Evolutionary conservation across 345 rosid species (phyloP).

Genomic region (Dimocarpus longan): DNA sequence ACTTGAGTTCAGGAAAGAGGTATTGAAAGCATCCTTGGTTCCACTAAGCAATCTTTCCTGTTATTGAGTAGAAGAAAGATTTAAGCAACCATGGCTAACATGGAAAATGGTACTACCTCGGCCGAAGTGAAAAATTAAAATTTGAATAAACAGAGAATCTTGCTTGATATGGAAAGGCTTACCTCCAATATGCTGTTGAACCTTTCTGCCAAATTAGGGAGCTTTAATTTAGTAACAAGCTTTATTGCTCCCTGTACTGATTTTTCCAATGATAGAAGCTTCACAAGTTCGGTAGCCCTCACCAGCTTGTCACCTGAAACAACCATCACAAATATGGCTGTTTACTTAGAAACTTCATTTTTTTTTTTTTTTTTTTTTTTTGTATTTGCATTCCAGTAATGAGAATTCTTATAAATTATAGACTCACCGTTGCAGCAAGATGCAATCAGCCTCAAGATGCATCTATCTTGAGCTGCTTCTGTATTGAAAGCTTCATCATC

Average conservation of each 20-base stretch:
- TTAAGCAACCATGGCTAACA: conserved; percentile 2
- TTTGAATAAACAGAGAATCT: not conserved
- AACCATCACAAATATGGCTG: not conserved
- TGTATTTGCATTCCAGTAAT: not conserved
- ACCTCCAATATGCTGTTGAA: conserved; percentile 87
- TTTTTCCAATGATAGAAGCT: conserved; percentile 71
- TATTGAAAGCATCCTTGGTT: conserved; percentile 34
- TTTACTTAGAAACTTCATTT: not conserved
- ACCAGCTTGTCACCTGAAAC: conserved; percentile 79
- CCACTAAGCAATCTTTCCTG: conserved; percentile 80
- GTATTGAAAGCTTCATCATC: conserved; percentile 80
- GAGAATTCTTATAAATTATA: not conserved
- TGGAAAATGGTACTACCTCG: not conserved
- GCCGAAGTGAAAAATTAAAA: not conserved
- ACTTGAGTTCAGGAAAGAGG: conserved; percentile 21
- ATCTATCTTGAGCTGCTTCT: conserved; percentile 89
- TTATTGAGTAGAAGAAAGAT: conserved; percentile 19
- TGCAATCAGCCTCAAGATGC: conserved; percentile 84
- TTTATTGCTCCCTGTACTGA: conserved; percentile 89
- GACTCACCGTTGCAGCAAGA: conserved; percentile 91
- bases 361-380: not conserved
- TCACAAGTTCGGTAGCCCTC: conserved; percentile 81
- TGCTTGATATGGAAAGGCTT: conserved; percentile 5
- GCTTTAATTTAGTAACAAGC: conserved; percentile 86
- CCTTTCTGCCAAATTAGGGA: conserved; percentile 86